Conservation (phyloP, 1,139 yeast species). For the Debaryomyces subglobosus region DNA sequence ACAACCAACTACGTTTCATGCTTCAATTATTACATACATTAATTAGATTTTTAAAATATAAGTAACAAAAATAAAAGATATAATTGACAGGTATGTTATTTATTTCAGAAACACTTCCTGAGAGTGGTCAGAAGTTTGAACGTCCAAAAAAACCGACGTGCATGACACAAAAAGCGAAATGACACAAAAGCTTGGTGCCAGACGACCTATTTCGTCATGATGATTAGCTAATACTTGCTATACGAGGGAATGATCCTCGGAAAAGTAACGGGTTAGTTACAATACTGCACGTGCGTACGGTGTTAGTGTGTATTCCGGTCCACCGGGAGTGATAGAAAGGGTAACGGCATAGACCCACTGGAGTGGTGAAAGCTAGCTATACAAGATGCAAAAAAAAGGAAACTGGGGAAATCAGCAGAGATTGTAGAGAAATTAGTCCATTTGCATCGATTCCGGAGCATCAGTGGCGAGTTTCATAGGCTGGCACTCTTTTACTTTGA, state of each 20-base stretch:
- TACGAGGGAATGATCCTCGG: background rate
- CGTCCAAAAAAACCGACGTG: slow-evolving; percentile 7
- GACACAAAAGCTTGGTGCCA: background rate
- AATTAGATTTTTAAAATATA: slow-evolving; percentile 5
- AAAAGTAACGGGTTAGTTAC: background rate
- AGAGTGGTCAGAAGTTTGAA: slow-evolving; percentile 6
- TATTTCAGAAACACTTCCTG: slow-evolving; percentile 5
- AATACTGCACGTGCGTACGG: background rate
- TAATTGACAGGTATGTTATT: slow-evolving; percentile 4
- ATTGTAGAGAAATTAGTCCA: slow-evolving; percentile 23
- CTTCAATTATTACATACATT: slow-evolving; percentile 3
- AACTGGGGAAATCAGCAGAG: background rate
- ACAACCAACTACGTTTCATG: background rate
- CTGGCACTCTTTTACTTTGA: slow-evolving; percentile 62
- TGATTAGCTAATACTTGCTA: slow-evolving; percentile 2
- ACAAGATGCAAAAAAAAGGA: slow-evolving; percentile 6
- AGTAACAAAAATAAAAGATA: slow-evolving; percentile 7
- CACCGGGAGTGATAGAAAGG: background rate
- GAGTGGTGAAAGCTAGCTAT: slow-evolving; percentile 9
- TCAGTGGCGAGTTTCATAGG: slow-evolving; percentile 42
- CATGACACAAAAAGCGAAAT: slow-evolving; percentile 2
- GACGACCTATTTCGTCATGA: background rate
- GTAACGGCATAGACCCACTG: background rate
- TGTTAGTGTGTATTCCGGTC: background rate
- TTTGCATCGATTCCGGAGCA: slow-evolving; percentile 38